Base-by-base conservation (phyloP, 352 stramenopile species). In the Phytophthora multivora region DNA sequence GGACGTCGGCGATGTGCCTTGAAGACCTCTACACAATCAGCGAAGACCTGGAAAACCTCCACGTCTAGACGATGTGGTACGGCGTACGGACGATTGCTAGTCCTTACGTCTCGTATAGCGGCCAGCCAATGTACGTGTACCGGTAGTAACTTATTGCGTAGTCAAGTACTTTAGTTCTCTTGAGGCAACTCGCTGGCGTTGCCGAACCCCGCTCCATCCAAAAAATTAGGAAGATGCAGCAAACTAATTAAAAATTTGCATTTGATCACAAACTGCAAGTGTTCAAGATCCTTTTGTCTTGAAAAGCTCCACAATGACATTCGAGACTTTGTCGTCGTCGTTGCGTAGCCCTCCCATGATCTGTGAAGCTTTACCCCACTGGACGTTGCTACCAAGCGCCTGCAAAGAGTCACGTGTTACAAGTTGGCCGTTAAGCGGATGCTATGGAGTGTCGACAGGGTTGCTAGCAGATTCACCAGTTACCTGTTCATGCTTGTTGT, bases 1-100 rank as follows among this genome's bases (percentile, higher is more conserved):
- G 50, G 11, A 59, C 48, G 23, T 79, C 77, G 16, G 42, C 55
- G 8, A 57, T 73, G 60, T 55, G 51, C 28, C 67, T 84, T 21
- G 71, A 86, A 16, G 68, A 83, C 33, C 73, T 88, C 45, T 84
- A 83, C 62, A 73, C 79, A 36, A 88, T 88, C 66, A 78, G 63
- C 3, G 79, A 88, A 45, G 73, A 84, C 69, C 51, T 52, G 12
- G 77, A 84, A 51, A 48, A 71, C 31, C 31, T 63, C 16, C 69
- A 67, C 45, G 30, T 55, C 19, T 71, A 59, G 47, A 59, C 9
- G 25, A 51, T 21, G 47, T 50, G 41, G 35, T 39, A 53, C 36
- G 57, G 31, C 23, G 23, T 21, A 42, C 33, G 35, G 46, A 56
- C 50, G 56, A 39, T 23, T 54, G 18, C 19, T 11, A 63, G 40